Evolutionary conservation across 2,329 filamentous ascomycete species (phyloP).

Genomic region (Aulographum hederae): DNA sequence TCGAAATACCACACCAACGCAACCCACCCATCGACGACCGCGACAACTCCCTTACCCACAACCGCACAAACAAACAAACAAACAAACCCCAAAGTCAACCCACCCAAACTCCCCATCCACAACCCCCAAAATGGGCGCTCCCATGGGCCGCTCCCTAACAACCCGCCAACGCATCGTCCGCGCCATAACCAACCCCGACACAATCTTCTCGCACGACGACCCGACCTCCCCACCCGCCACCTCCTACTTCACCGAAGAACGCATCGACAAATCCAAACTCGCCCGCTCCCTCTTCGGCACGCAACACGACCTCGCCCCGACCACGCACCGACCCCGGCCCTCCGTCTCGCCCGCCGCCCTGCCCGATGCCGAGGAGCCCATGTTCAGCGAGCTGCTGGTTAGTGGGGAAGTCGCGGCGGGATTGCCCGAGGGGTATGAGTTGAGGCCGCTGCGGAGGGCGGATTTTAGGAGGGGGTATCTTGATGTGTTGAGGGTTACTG

Average conservation of each 20-base stretch:
- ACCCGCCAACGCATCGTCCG: slow-evolving; percentile 54
- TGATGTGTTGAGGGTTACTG: slow-evolving; percentile 6
- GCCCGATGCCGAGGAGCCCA: neutral
- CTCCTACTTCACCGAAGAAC: neutral
- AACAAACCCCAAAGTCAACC: too few relatives aligned
- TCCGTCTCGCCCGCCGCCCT: neutral
- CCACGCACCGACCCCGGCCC: too few relatives aligned
- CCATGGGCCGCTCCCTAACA: neutral
- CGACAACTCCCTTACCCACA: too few relatives aligned
- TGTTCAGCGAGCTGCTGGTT: neutral
- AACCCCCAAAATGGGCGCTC: too few relatives aligned
- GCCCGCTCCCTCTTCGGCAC: neutral
- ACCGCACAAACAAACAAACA: too few relatives aligned
- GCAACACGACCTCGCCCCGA: neutral
- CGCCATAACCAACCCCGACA: slow-evolving; percentile 59
- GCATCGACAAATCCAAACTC: neutral
- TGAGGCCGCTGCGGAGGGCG: slow-evolving; percentile 7
- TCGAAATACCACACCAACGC: too few relatives aligned
- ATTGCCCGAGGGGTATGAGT: slow-evolving; percentile 7
- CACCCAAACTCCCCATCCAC: too few relatives aligned
- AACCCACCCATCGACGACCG: too few relatives aligned
- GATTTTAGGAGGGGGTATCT: slow-evolving; percentile 8
- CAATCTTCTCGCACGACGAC: slow-evolving; percentile 54
- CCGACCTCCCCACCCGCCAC: neutral
- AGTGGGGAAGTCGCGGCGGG: neutral